These are phyloP conservation scores for Cantharellus cinnabarinus DNA, from an alignment of 768 basidiomycete genomes.

Conservation along the genomic window DNA sequence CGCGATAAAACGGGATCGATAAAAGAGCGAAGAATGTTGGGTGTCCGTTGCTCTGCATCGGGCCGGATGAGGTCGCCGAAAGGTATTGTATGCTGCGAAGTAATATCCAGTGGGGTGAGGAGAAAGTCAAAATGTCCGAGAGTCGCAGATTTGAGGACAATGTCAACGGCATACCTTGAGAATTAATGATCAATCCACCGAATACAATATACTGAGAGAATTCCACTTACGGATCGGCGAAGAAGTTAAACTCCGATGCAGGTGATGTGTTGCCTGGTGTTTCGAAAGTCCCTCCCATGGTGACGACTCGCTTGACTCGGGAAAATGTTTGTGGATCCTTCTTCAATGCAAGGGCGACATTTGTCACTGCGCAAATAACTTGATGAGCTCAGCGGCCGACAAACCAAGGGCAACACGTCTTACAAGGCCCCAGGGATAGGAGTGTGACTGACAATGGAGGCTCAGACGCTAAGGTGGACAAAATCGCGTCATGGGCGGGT, in stretches of 20 bases:
- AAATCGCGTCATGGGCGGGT: constrained; percentile 10
- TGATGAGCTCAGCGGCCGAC: neutral
- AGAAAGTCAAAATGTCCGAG: neutral
- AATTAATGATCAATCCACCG: constrained; percentile 1
- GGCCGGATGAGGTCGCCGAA: constrained; percentile 16
- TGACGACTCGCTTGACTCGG: constrained; percentile 14
- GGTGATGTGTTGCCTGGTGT: constrained; percentile 25
- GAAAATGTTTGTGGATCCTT: constrained; percentile 15
- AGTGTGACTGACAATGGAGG: constrained; percentile 8
- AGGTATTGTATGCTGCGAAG: constrained; percentile 20
- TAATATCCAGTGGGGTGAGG: constrained; percentile 18
- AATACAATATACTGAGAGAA: neutral
- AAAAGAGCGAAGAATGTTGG: constrained; percentile 10
- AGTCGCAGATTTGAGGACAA: constrained; percentile 14
- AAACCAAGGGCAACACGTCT: neutral
- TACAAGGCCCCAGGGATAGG: constrained; percentile 13
- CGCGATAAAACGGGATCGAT: constrained; percentile 19
- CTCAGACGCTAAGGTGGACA: constrained; percentile 7
- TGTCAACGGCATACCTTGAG: constrained; percentile 19
- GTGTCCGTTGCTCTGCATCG: constrained; percentile 10
- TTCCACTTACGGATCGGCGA: constrained; percentile 15
- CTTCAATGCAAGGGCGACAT: constrained; percentile 19
- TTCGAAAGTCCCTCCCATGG: constrained; percentile 26
- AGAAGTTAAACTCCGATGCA: constrained; percentile 22
- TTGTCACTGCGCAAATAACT: constrained; percentile 15